Base-by-base conservation (phyloP, 2,329 filamentous ascomycete genomes). In the Torrubiella hemipterigena region DNA sequence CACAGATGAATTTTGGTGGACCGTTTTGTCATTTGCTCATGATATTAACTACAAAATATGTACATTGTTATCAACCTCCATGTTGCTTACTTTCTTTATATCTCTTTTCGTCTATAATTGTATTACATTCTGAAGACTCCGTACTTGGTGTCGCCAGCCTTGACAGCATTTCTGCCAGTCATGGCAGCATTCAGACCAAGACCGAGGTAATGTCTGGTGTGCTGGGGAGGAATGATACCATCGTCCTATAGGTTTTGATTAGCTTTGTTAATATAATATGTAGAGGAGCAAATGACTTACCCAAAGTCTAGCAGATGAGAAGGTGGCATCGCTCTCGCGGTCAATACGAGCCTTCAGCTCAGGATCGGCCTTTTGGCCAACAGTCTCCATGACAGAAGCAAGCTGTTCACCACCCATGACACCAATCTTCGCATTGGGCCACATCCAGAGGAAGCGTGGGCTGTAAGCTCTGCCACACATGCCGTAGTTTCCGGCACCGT, bases 361-460 rank as follows among this genome's bases (percentile, higher is more conserved):
- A 0, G 82, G 81, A 51, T 95, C 87, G 2, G 76, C 77, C 37
- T 74, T 74, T 57, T 82, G 81, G 7, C 89, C 87, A 1, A 98
- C 89, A 3, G 87, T 82, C 58, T 86, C 83, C 91, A 98, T 96
- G 38, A 98, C 91, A 4, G 80, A 73, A 7, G 80, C 79, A 21
- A 98, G 66, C 62, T 96, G 89, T 58, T 95, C 89, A 24, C 81
- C 72, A 14, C 91, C 91, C 91, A 98, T 98, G 45, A 98, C 87
- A 19, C 83, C 84, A 31, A 94, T 85, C 50, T 82, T 81, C n/a
- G 91, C 86, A 45, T 93, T 94, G 24, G 91, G 91, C 91, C 91
- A 98, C 68, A 89, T 93, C 77, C 85, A 95, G 38, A 96, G 58
- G 55, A 96, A 85, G 10, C 86, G 68, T 0, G 89, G 89, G n/a